Base-by-base conservation (phyloP, 208 protist species). In the Angomonas ambiguus region DNA sequence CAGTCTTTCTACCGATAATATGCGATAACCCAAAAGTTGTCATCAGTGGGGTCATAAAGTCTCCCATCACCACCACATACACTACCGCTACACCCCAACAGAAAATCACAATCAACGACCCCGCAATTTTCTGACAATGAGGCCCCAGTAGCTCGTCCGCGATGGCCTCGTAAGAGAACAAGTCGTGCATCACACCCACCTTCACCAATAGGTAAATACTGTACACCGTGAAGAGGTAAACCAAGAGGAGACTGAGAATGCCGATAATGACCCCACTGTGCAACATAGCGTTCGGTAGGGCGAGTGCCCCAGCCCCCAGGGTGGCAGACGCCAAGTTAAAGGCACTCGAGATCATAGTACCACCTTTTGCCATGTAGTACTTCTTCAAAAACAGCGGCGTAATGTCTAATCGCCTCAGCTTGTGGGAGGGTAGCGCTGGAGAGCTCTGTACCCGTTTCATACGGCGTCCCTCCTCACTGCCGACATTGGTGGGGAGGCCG, bases 81-180 rank as follows among this genome's bases (percentile, higher is more conserved):
- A 91, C 84, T n/a, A 95, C 82, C 27, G 83, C 82, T 30, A 83
- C 76, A 35, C 89, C 86, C 76, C 81, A 92, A 63, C 89, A 95
- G 60, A 95, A 95, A 18, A 88, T 30, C 10, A 95, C 80, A 38
- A 92, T 85, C 2, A 87, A 62, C 11, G 63, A 33, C 6, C 73
- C 79, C 11, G 77, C 82, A 32, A 92, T 22, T 60, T 82, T 82
- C 68, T 91, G 82, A 27, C 69, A 68, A 5, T 63, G 31, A n/a
- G 64, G 80, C 24, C 82, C 79, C 18, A 93, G 63, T 8, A 89
- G 66, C 20, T 75, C 72, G 38, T 62, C 49, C 1, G 86, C 71
- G 34, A 92, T 74, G 62, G 89, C 84, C 72, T 95, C 84, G 62
- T 87, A 91, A 1, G 86, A 76, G 48, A 66, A 62, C 18, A 87